Conservation (phyloP, 1,284 basidiomycete genomes). For the Pisolithus thermaeus region DNA sequence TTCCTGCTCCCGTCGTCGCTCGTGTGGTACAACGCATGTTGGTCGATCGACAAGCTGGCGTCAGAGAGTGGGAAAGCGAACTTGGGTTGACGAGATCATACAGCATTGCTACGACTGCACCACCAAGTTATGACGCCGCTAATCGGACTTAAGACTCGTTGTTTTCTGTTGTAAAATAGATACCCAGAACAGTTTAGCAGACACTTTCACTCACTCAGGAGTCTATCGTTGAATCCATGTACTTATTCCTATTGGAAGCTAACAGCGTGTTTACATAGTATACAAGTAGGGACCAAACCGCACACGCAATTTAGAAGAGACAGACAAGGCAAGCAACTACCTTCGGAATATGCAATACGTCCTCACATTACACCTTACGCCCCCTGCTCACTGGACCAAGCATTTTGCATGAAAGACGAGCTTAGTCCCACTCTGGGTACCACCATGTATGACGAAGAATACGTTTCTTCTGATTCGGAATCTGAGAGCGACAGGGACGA, state of each 20-base stretch:
- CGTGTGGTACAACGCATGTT: conserved; percentile 20
- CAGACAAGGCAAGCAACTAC: too few species aligned
- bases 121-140: conserved; percentile 7
- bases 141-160: background rate
- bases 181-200: background rate
- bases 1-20: conserved; percentile 19
- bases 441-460: background rate
- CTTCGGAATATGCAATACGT: background rate
- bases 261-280: too few species aligned
- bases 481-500: conserved; percentile 1
- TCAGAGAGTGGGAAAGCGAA: conserved; percentile 16
- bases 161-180: background rate
- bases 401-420: conserved; percentile 15
- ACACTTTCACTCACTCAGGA: too few species aligned
- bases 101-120: conserved; percentile 10
- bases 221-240: too few species aligned
- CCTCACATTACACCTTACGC: background rate
- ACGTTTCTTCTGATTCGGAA: background rate
- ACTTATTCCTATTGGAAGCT: too few species aligned
- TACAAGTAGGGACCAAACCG: too few species aligned
- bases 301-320: too few species aligned
- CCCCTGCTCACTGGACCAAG: conserved; percentile 1
- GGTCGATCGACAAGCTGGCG: conserved; percentile 14
- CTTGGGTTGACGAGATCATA: conserved; percentile 13
- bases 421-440: conserved; percentile 12